Conservation (phyloP, 2,329 filamentous ascomycete genomes). For the Penicillium sp. region DNA sequence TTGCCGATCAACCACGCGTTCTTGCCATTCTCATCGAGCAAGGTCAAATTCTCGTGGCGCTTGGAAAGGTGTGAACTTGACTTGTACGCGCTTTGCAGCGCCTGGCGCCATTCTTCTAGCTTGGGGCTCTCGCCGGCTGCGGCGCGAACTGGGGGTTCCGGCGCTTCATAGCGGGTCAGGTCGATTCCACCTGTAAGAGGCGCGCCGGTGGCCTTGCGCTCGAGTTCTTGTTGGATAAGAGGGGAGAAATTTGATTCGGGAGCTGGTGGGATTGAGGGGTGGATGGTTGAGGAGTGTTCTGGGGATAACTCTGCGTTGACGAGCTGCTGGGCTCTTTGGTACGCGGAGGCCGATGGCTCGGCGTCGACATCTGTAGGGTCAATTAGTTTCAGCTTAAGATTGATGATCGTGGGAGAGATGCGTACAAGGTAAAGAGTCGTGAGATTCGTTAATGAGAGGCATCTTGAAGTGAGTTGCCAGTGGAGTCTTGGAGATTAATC, state of each 20-base stretch:
- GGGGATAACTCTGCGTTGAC: slow-evolving; percentile 66
- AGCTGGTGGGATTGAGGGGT: slow-evolving; percentile 60
- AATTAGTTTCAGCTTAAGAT: slow-evolving; percentile 14
- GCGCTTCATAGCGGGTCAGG: slow-evolving; percentile 78
- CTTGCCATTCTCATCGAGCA: slow-evolving; percentile 81
- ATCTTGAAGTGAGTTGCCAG: slow-evolving; percentile 44
- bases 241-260: slow-evolving; percentile 62
- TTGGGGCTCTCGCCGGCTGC: slow-evolving; percentile 33
- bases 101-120: slow-evolving; percentile 50
- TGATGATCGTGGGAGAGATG: slow-evolving; percentile 25
- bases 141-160: slow-evolving; percentile 57
- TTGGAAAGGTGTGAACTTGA: slow-evolving; percentile 59
- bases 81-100: slow-evolving; percentile 58
- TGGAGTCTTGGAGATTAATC: not conserved
- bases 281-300: slow-evolving; percentile 51
- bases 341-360: slow-evolving; percentile 62
- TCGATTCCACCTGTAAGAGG: slow-evolving; percentile 68
- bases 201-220: slow-evolving; percentile 62
- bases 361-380: slow-evolving; percentile 73
- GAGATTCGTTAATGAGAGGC: slow-evolving; percentile 68
- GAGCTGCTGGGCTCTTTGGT: slow-evolving; percentile 67
- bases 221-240: slow-evolving; percentile 67
- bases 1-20: slow-evolving; percentile 92
- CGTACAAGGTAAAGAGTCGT: slow-evolving; percentile 79
- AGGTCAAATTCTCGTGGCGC: slow-evolving; percentile 62